Conservation (phyloP, 1,139 yeast genomes). For the Saccharomyces hybrid region DNA sequence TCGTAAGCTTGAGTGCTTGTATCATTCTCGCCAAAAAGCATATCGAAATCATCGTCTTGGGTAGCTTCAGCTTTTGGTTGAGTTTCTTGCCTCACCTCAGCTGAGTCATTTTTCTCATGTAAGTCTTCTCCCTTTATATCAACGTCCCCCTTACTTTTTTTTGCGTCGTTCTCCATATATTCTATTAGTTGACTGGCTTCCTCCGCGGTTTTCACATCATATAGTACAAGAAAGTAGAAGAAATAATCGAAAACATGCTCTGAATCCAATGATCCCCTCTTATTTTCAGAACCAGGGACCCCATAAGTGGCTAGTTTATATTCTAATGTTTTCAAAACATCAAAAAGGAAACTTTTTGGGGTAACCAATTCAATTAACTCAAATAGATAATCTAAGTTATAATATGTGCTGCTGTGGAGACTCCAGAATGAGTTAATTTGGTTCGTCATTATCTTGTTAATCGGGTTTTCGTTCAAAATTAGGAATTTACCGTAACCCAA, state of each 20-base stretch:
- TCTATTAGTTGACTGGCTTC: constrained; percentile 22
- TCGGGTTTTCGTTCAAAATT: constrained; percentile 26
- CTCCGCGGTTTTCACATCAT: constrained; percentile 21
- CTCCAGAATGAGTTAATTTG: constrained; percentile 33
- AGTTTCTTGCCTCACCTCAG: constrained; percentile 12
- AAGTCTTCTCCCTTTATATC: constrained; percentile 1
- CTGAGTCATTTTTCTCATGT: constrained; percentile 2
- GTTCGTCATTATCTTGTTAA: constrained; percentile 29
- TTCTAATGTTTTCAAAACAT: constrained; percentile 23
- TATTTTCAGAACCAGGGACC: constrained; percentile 21
- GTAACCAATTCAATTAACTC: constrained; percentile 25
- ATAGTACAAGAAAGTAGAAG: constrained; percentile 27
- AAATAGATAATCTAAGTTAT: constrained; percentile 28
- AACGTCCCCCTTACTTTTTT: neutral
- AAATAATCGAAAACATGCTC: constrained; percentile 27
- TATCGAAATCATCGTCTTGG: constrained; percentile 31
- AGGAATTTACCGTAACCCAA: constrained; percentile 21
- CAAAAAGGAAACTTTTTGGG: constrained; percentile 24
- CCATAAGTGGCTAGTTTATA: constrained; percentile 24
- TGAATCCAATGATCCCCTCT: constrained; percentile 18
- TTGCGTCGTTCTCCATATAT: constrained; percentile 16
- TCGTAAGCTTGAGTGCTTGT: constrained; percentile 23
- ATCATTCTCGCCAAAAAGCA: constrained; percentile 32
- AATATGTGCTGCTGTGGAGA: constrained; percentile 32
- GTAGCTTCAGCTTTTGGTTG: constrained; percentile 15